Percentiles rank a stretch among this genome's conserved stretches.
Conservation (phyloP, 257 asterid genomes). For the Solanum sejunctum region DNA sequence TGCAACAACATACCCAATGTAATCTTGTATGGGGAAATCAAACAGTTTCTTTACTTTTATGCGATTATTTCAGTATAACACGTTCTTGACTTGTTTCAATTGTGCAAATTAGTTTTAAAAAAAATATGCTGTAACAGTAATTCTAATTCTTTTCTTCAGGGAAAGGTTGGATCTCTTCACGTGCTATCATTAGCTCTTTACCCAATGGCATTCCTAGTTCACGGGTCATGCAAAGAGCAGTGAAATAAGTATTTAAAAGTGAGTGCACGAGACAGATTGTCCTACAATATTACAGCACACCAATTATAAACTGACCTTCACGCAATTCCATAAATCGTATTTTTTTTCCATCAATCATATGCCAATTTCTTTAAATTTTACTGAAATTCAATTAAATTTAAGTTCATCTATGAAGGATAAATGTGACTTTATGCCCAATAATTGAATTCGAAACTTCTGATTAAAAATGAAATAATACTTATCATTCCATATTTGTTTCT, state of each 20-base stretch:
- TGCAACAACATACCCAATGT: no score
- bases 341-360: background rate
- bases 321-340: background rate
- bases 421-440: background rate
- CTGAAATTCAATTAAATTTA: no score
- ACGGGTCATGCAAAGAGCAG: slow-evolving; percentile 4
- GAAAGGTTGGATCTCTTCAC: background rate
- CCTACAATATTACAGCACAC: background rate
- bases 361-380: no score
- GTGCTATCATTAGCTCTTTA: background rate
- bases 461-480: background rate
- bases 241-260: background rate
- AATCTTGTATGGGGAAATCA: background rate
- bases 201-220: background rate
- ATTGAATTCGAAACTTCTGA: background rate
- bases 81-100: background rate
- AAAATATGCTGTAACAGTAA: background rate
- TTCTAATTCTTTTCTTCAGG: background rate
- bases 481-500: background rate
- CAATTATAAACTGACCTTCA: background rate
- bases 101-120: background rate
- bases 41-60: background rate
- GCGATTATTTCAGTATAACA: background rate
- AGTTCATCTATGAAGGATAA: background rate
- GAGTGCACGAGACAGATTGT: background rate